phyloP scores from a whole-genome alignment of 192 early-diverging fungal genomes.

The Allomyces macrogynus region DNA sequence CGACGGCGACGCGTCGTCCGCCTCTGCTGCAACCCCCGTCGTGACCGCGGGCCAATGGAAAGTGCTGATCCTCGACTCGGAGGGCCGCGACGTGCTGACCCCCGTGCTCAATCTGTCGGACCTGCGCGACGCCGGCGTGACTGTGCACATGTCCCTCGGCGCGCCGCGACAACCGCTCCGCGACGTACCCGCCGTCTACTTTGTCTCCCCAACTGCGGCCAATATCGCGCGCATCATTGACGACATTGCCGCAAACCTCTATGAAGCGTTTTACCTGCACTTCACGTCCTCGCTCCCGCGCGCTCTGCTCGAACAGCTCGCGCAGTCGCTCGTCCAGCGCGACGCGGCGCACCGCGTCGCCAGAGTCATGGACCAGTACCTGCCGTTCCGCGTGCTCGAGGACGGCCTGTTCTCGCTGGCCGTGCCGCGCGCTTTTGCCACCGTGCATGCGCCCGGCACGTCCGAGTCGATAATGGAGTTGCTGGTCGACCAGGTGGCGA shows the following conservation, averaged over 20 bases:
- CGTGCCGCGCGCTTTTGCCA: slow-evolving; percentile 53
- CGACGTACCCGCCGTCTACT: slow-evolving; percentile 94
- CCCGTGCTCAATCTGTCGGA: slow-evolving; percentile 92
- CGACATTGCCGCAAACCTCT: slow-evolving; percentile 75
- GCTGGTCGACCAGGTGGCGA: slow-evolving; percentile 60
- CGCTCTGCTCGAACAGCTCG: slow-evolving; percentile 78
- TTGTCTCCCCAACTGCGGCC: slow-evolving; percentile 73
- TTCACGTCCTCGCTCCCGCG: slow-evolving; percentile 76
- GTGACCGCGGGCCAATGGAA: slow-evolving; percentile 43
- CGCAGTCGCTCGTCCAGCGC: slow-evolving; percentile 51
- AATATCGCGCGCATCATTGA: slow-evolving; percentile 62
- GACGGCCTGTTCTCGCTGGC: slow-evolving; percentile 81
- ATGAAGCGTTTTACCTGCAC: slow-evolving; percentile 93
- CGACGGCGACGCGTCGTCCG: background rate
- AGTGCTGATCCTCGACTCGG: slow-evolving; percentile 82
- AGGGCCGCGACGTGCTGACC: slow-evolving; percentile 85
- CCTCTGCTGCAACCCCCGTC: background rate
- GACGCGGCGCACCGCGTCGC: slow-evolving; percentile 60
- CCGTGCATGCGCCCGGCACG: slow-evolving; percentile 64
- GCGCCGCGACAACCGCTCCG: slow-evolving; percentile 53
- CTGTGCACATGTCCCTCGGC: slow-evolving; percentile 73
- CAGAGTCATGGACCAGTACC: slow-evolving; percentile 81
- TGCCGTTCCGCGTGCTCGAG: slow-evolving; percentile 85
- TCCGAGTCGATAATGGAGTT: slow-evolving; percentile 60
- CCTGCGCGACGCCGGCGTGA: slow-evolving; percentile 84